Evolutionary conservation across 1,284 basidiomycete species (phyloP), one percentile per base, ranked within the genome.

Genomic region (Inonotus obliquus): DNA sequence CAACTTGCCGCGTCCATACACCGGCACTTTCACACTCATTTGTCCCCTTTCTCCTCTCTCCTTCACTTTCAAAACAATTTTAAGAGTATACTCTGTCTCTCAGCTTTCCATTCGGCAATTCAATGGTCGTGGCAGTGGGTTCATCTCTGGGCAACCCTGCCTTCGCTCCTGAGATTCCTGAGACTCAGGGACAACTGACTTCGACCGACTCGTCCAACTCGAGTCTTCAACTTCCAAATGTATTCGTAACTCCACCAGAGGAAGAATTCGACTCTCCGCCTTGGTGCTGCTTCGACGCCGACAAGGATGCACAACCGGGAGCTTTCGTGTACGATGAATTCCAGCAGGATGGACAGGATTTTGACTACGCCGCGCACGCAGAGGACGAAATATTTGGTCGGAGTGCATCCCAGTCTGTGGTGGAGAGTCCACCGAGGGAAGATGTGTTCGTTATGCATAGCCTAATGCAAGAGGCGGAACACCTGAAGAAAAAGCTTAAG

Each of bases 241-340:
- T 89, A 60, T 84, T 86, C 66, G 81, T 89, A 37, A 76, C 83
- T 45, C 88, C 87, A 11, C 87, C 87, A 29, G 87, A 85, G 68
- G 87, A 89, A 70, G 87, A 89, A 68, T 75, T 83, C 51, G 72
- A 75, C 27, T 78, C 74, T 11, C 83, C 83, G 7, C 79, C 86
- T 7, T 88, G 81, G 78, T 85, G 83, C 68, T 86, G 76, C 69
- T 88, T 87, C 69, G 80, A 89, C 69, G 85, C 86, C 11, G 74
- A 76, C 35, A 72, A 78, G 60, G 68, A 64, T 29, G 63, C 63
- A 11, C 63, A 64, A 44, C 62, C 62, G 32, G 60, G 60, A 23
- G 63, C 56, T 9, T 48, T 57, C 47, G 59, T 44, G 17, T 54
- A 52, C 51, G 63, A 64, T 19, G 60, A 64, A 37, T 23, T 41